Evolutionary conservation across 352 stramenopile species (phyloP).

Genomic region (Phytophthora fragariaefolia): DNA sequence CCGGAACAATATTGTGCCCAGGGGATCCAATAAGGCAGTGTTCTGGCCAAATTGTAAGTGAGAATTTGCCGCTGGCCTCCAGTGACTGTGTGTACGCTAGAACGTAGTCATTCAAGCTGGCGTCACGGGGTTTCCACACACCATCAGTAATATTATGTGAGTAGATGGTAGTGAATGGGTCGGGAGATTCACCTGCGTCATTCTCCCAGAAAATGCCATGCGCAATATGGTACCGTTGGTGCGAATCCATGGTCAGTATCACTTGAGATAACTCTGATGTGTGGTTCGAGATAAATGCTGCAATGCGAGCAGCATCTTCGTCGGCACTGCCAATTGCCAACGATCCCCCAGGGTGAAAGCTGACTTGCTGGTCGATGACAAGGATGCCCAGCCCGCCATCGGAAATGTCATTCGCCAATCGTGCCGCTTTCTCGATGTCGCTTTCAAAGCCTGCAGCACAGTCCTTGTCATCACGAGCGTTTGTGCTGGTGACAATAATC

Average conservation of each 20-base stretch:
- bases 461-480: neutral
- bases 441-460: conserved; percentile 14
- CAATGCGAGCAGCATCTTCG: conserved; percentile 88
- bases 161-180: conserved; percentile 93
- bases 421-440: conserved; percentile 33
- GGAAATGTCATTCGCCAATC: conserved; percentile 36
- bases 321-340: conserved; percentile 92
- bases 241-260: conserved; percentile 95
- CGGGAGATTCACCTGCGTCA: conserved; percentile 58
- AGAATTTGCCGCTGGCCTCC: conserved; percentile 86
- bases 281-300: conserved; percentile 82
- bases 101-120: conserved; percentile 79
- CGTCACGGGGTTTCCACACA: conserved; percentile 55
- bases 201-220: conserved; percentile 94
- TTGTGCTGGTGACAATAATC: neutral
- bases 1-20: conserved; percentile 86
- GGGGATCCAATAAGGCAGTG: conserved; percentile 94
- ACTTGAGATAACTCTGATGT: conserved; percentile 69
- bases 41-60: conserved; percentile 95
- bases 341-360: conserved; percentile 94
- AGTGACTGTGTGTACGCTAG: conserved; percentile 89
- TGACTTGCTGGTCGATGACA: conserved; percentile 94
- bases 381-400: conserved; percentile 72
- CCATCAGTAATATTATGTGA: conserved; percentile 69
- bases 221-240: conserved; percentile 95